Conservation (phyloP, 2,329 filamentous ascomycete species). For the Venturia nashicola region DNA sequence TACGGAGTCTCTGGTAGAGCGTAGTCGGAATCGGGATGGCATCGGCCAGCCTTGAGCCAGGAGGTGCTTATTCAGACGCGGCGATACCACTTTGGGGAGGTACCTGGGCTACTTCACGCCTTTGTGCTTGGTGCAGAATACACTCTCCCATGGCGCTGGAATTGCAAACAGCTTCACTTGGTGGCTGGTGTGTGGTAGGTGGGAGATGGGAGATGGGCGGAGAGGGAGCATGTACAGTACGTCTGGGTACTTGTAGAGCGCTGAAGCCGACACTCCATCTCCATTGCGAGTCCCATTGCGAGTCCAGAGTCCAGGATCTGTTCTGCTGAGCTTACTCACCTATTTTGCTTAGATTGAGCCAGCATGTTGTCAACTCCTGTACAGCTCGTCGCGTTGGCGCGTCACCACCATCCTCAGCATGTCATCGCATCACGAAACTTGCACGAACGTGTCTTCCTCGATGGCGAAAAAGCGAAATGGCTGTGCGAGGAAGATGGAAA, state of each 20-base stretch:
- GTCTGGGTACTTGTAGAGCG: neutral
- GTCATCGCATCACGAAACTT: neutral
- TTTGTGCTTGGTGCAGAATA: neutral
- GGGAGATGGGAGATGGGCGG: neutral
- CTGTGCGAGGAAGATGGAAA: neutral
- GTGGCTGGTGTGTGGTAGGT: neutral
- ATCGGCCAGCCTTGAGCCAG: neutral
- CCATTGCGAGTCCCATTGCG: too few relatives aligned
- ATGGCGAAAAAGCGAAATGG: neutral
- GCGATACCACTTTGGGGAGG: neutral
- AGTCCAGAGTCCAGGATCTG: neutral
- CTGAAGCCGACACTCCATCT: too few relatives aligned
- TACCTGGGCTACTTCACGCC: neutral
- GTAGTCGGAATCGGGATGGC: neutral
- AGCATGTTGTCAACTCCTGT: neutral
- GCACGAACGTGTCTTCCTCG: neutral
- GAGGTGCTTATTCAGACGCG: neutral
- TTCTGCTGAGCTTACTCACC: neutral
- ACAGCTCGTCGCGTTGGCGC: neutral
- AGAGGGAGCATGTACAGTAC: neutral
- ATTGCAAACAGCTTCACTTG: neutral
- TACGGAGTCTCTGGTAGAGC: neutral
- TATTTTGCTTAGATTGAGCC: neutral
- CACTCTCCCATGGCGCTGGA: neutral
- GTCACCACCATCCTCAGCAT: neutral